Conservation (phyloP, 176 grass and related monocot species). For the Oryza punctata region DNA sequence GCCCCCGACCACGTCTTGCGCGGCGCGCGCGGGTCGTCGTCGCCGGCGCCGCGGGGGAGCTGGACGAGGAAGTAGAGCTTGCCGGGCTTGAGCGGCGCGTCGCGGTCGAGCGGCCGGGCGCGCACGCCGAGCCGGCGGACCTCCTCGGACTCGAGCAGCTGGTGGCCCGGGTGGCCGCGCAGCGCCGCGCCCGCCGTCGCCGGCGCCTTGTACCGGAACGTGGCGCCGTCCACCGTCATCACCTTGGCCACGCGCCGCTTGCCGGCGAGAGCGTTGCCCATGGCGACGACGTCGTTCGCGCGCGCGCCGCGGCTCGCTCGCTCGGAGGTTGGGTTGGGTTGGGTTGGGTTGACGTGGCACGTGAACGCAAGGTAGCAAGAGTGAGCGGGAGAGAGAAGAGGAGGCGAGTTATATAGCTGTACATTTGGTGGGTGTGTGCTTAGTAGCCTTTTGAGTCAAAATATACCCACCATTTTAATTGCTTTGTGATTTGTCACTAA, state of each 20-base stretch:
- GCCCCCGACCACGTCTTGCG: slow-evolving; percentile 80
- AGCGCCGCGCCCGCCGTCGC: slow-evolving; percentile 48
- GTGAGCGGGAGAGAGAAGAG: slow-evolving; percentile 9
- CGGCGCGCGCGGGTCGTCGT: slow-evolving; percentile 37
- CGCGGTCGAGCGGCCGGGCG: slow-evolving; percentile 60
- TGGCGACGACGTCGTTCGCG: neutral
- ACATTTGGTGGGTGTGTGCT: neutral
- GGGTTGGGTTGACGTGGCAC: slow-evolving; percentile 23
- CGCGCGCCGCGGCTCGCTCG: neutral
- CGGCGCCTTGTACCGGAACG: slow-evolving; percentile 65
- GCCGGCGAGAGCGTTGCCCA: slow-evolving; percentile 78
- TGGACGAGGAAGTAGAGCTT: slow-evolving; percentile 95
- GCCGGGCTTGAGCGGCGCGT: slow-evolving; percentile 80
- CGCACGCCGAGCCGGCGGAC: slow-evolving; percentile 70
- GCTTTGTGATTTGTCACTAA: neutral
- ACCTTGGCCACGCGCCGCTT: slow-evolving; percentile 75
- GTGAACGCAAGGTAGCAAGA: slow-evolving; percentile 12
- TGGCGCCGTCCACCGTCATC: slow-evolving; percentile 96
- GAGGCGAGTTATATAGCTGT: slow-evolving; percentile 38
- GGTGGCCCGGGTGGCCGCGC: slow-evolving; percentile 71
- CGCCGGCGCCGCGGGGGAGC: slow-evolving; percentile 38
- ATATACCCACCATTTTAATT: neutral
- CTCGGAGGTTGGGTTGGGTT: neutral
- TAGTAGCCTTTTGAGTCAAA: slow-evolving; percentile 3
- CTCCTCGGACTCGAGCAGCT: slow-evolving; percentile 84